These are phyloP conservation scores for Venturia asperata DNA, from an alignment of 2,329 filamentous ascomycete species.

Conservation along the genomic window DNA sequence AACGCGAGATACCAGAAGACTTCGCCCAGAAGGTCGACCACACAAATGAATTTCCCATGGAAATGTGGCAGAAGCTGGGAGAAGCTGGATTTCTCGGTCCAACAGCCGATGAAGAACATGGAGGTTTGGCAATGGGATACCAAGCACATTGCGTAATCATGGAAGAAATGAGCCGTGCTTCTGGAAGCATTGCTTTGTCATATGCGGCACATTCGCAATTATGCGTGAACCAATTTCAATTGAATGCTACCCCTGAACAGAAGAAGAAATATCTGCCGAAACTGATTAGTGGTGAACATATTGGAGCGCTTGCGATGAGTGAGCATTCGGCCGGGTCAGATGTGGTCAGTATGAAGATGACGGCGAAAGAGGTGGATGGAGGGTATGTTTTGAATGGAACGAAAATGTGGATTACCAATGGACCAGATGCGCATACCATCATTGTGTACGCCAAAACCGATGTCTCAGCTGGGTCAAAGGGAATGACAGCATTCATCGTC, in stretches of 20 bases:
- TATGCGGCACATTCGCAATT: conserved; percentile 95
- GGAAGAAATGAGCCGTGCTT: conserved; percentile 88
- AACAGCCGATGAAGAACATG: conserved; percentile 86
- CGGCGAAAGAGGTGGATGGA: conserved; percentile 71
- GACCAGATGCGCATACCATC: conserved; percentile 84
- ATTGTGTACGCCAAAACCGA: conserved; percentile 97
- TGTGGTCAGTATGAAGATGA: conserved; percentile 91
- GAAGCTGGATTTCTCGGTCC: conserved; percentile 86
- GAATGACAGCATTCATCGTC: conserved; percentile 92
- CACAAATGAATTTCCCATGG: conserved; percentile 77
- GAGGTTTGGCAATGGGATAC: conserved; percentile 86
- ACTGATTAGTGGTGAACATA: conserved; percentile 68
- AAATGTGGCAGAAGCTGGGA: conserved; percentile 91
- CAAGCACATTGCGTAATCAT: conserved; percentile 93
- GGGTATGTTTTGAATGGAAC: conserved; percentile 81
- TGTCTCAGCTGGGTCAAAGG: conserved; percentile 72
- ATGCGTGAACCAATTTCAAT: conserved; percentile 90
- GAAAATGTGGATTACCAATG: conserved; percentile 99
- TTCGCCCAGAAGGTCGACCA: conserved; percentile 77
- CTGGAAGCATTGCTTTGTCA: conserved; percentile 76
- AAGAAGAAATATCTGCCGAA: conserved; percentile 74
- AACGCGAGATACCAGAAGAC: conserved; percentile 78
- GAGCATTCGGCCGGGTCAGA: conserved; percentile 87
- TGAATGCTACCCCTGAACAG: conserved; percentile 75
- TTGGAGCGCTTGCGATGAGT: conserved; percentile 91